Base-by-base conservation (phyloP, 176 grass and related monocot genomes). In the Phoenix roebelenii region DNA sequence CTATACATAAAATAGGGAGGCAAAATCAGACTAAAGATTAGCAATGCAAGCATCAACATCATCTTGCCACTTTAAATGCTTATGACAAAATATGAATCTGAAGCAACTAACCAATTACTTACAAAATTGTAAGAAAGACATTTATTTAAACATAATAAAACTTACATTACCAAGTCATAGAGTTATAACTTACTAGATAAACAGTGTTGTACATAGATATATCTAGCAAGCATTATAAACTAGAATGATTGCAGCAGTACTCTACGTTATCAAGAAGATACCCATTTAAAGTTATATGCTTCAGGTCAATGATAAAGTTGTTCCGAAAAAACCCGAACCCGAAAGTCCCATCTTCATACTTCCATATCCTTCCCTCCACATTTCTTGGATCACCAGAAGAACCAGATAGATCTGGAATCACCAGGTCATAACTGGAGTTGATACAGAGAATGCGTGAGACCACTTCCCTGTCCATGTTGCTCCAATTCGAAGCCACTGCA, bases 261-360 rank as follows among this genome's bases (percentile, higher is more conserved):
- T 28, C 60, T 66, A 51, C 66, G 23, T 72, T 78, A 76, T 88
- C 84, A 80, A 98, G 66, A 59, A 92, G 75, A 71, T 73, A 76
- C 51, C 81, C 87, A 72, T 82, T 60, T n/a, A 72, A 69, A 50
- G 84, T 73, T 55, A 88, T 76, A 78, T 72, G 78, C 50, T 76
- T 92, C 57, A 92, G 67, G 72, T 98, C 81, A 70, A 91, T 83
- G 52, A 98, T 73, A 78, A 69, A 88, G 67, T 92, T 72, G 22
- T 79, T 82, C 58, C 93, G 82, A 44, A 72, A 50, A 71, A 98
- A 98, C 35, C 93, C 84, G 58, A 98, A 98, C 25, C 93, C 93
- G 7, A 98, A 98, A 28, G 78, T 98, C 62, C 87, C 81, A 76
- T 98, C 84, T 22, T 98, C 76, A 52, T 98, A 92, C 67, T 85